Base-by-base conservation (phyloP, 306 rosid genomes). In the Crotalaria pallida region DNA sequence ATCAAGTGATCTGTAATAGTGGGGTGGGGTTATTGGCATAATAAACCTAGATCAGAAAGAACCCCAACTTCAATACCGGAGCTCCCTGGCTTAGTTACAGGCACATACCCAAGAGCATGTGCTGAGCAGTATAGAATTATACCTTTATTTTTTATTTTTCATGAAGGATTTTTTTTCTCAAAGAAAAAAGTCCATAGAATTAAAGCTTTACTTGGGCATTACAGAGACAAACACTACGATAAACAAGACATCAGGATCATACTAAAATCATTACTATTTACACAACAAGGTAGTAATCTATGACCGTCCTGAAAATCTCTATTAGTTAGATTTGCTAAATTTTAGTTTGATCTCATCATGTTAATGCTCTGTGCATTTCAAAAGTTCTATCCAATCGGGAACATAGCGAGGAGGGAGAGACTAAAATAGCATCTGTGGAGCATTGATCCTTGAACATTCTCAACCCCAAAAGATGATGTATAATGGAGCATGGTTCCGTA, bases 241-340 rank as follows among this genome's bases (percentile, higher is more conserved):
- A 49, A 58, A 27, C 19, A 59, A 23, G 19, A 61, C 59, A 50
- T 45, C 21, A 2, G 24, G 47, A 72, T 19, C 60, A 67, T 24
- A 72, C 44, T 62, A 45, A 65, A 65, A 15, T 13, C 15, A 36
- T 18, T 16, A 75, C 47, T 55, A 72, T 44, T 72, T 48, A 29
- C 72, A 79, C 79, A 76, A 65, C 65, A 79, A 3, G 48, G 64
- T 43, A 75, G 58, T 13, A 29, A 66, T 69, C 50, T 60, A 65
- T 64, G 62, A 69, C 26, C 68, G 69, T 72, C 67, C 55, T 63
- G 69, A 60, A 68, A 63, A 64, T 74, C 63, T 65, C 73, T 43
- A 24, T 61, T 13, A 17, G 72, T 82, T 82, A 29, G 65, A 59
- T 69, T 60, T 51, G 38, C 68, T 58, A 47, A 81, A 65, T 43